Evolutionary conservation across 2,329 filamentous ascomycete species (phyloP).

Genomic region (Stagonosporopsis rhizophila): DNA sequence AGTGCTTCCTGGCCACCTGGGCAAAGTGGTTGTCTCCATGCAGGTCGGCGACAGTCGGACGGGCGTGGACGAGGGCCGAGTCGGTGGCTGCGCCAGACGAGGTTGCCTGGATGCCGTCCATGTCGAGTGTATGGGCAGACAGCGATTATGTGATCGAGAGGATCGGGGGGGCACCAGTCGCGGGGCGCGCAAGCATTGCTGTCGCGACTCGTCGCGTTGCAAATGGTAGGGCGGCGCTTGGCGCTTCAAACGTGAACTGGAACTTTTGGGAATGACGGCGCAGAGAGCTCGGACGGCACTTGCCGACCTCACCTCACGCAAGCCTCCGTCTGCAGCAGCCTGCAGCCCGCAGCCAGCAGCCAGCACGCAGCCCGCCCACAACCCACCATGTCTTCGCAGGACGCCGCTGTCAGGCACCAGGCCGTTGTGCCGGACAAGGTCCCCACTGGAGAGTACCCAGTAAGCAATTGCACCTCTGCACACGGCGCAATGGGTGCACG

Average conservation of each 20-base stretch:
- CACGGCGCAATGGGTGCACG: conserved; percentile 27
- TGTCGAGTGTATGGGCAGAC: neutral
- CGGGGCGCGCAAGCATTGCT: conserved; percentile 18
- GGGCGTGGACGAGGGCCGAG: conserved; percentile 49
- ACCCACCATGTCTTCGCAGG: conserved; percentile 41
- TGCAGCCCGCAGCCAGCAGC: neutral
- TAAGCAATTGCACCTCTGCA: conserved; percentile 59
- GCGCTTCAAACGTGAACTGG: conserved; percentile 5
- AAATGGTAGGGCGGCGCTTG: conserved; percentile 11
- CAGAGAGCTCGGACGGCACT: conserved; percentile 3
- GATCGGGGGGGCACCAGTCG: conserved; percentile 2
- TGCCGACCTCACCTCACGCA: conserved; percentile 23
- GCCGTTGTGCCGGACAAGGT: conserved; percentile 76
- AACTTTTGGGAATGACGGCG: conserved; percentile 1
- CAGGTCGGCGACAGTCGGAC: conserved; percentile 71
- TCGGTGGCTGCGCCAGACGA: conserved; percentile 27
- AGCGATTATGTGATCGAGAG: conserved; percentile 2
- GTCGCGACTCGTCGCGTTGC: conserved; percentile 23
- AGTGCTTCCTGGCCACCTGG: conserved; percentile 80
- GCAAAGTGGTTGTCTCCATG: conserved; percentile 71
- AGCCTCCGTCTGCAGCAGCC: neutral
- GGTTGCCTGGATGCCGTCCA: conserved; percentile 9
- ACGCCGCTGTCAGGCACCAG: conserved; percentile 42
- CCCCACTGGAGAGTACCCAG: conserved; percentile 83
- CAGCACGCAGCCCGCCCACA: conserved; percentile 24